Base-by-base conservation (phyloP, 169 alveolate species). In the Plasmodium relictum region DNA sequence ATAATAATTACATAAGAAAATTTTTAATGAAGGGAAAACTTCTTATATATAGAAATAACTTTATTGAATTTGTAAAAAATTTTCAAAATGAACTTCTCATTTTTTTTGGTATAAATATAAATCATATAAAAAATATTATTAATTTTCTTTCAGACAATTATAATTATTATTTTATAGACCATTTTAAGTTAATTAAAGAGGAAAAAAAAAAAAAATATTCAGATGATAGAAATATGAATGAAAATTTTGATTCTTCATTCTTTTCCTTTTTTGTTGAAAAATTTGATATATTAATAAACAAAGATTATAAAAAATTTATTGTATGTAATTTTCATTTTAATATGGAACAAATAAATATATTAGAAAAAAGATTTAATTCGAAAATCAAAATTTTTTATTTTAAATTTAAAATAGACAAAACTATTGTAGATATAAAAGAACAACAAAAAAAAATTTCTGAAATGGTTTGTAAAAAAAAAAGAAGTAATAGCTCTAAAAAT, bases 11-110 rank as follows among this genome's bases (percentile, higher is more conserved):
- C 44, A 22, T 70, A 10, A 63, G 39, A 9, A 22, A 37, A 7
- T 86, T 86, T 65, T 62, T 86, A 56, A 86, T 70, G 9, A 86
- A 86, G 44, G 92, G 92, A 12, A 86, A 86, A 59, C 70, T 86
- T 45, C 37, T 86, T 1, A 37, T 86, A 41, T 86, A 86, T 52
- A 59, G 92, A 59, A 42, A 83, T 48, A 42, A 86, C 14, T 86
- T 59, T 18, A 5, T 6, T 7, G 66, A 86, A 14, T 71, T 70
- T 61, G 24, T 59, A 58, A 48, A 26, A 61, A 59, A 59, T 9
- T 86, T 86, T 22, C 26, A 62, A 59, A 86, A 42, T 14, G 87
- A 86, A 20, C 48, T 86, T 20, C 6, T 86, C 14, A 10, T 71
- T 50, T 54, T 86, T 86, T 45, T 22, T 37, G 85, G 85, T 26